These are phyloP conservation scores for Pseudonectria buxi DNA, from an alignment of 2,329 filamentous ascomycete species.

Conservation along the genomic window DNA sequence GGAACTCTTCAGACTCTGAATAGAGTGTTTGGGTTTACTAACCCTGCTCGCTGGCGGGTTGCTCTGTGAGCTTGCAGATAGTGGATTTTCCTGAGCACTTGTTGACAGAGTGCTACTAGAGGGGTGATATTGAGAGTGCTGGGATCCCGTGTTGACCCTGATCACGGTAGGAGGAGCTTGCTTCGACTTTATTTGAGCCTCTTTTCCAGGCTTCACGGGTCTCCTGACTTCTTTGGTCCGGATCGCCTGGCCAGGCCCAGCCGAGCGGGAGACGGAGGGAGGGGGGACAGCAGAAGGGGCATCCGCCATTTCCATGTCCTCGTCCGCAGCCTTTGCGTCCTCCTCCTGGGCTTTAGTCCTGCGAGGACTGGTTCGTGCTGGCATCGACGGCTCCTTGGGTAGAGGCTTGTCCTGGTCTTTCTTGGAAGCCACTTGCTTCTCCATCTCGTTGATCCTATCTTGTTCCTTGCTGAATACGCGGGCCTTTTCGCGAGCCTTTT, in stretches of 20 bases:
- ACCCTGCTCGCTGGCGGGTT: conserved; percentile 54
- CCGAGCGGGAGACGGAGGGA: conserved; percentile 49
- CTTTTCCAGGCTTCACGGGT: conserved; percentile 57
- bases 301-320: conserved; percentile 51
- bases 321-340: conserved; percentile 24
- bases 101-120: conserved; percentile 52
- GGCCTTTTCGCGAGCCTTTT: conserved; percentile 65
- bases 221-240: conserved; percentile 51
- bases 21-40: conserved; percentile 53
- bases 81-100: conserved; percentile 42
- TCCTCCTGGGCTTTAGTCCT: conserved; percentile 35
- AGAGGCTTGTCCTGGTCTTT: conserved; percentile 43
- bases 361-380: conserved; percentile 45
- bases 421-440: conserved; percentile 45
- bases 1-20: conserved; percentile 52
- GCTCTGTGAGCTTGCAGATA: conserved; percentile 28
- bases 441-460: conserved; percentile 46
- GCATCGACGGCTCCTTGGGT: conserved; percentile 36
- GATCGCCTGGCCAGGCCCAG: conserved; percentile 39
- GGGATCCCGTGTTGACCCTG: conserved; percentile 61
- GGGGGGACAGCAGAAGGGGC: conserved; percentile 51
- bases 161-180: conserved; percentile 65
- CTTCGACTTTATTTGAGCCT: conserved; percentile 51
- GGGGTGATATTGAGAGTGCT: conserved; percentile 53
- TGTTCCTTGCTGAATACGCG: conserved; percentile 51